Base-by-base conservation (phyloP, 2,329 filamentous ascomycete genomes). In the Phialophora tarda region DNA sequence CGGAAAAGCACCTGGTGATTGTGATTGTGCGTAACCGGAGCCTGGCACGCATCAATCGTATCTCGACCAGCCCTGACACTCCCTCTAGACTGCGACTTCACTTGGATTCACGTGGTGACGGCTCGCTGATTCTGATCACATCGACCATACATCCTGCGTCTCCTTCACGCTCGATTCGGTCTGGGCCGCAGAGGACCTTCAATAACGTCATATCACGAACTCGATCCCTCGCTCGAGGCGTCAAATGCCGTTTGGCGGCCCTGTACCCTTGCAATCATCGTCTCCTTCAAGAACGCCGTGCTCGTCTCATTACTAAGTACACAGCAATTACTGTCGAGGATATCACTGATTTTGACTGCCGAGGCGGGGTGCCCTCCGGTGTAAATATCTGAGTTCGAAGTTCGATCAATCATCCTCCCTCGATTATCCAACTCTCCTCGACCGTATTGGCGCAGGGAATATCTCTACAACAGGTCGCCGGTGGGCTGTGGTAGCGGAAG, bases 31-130 rank as follows among this genome's bases (percentile, higher is more conserved):
- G 26, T 32, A n/a, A 34, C 53, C 53, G 53, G 11, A 55, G 28
- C 28, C 53, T 55, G 53, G n/a, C 24, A 28, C 53, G 28, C 53
- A 55, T 32, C 53, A 32, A n/a, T 32, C 28, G 30, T 17, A 55
- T 55, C 53, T 55, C 53, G 8, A 34, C 53, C 53, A 55, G 53
- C 11, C 53, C 53, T 30, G 30, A 17, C 24, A 30, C 53, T 55
- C 26, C 12, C 28, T 44, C 17, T 21, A n/a, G 17, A 44, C 38
- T 34, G 28, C 24, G 28, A 55, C 48, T 26, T 23, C 23, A 26
- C 48, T 24, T 51, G 48, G 10, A 51, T 26, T 28, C 48, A 4
- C 21, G 7, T 8, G 23, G 21, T 28, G 3, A 51, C 48, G 24
- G 14, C 21, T 17, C 48, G 2, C 10, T 51, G 48, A 51, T 51